Evolutionary conservation across 1,139 yeast genomes (phyloP).

Genomic region (Blastobotrys capitulatus): DNA sequence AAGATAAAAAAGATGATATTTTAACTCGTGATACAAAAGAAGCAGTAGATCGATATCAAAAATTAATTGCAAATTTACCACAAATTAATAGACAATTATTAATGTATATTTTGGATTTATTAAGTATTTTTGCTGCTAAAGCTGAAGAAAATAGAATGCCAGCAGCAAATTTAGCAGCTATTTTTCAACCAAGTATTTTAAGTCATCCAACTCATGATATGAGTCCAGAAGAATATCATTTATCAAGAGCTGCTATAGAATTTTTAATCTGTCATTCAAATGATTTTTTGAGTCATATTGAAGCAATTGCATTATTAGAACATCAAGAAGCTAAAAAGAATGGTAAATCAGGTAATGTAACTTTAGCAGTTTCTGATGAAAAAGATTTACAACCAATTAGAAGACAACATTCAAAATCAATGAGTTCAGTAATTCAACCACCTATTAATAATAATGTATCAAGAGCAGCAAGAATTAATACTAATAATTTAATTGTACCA

Average conservation of each 20-base stretch:
- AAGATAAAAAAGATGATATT: background rate
- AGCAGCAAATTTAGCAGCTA: slow-evolving; percentile 87
- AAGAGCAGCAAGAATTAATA: background rate
- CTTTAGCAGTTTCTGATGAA: background rate
- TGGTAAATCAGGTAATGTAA: slow-evolving; percentile 8
- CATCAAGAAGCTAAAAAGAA: slow-evolving; percentile 24
- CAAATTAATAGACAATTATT: slow-evolving; percentile 69
- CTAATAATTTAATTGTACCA: slow-evolving; percentile 7
- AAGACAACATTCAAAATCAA: slow-evolving; percentile 18
- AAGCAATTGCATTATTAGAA: slow-evolving; percentile 29
- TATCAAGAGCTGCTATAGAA: slow-evolving; percentile 82
- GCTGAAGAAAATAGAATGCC: slow-evolving; percentile 83
- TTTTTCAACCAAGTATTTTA: slow-evolving; percentile 90
- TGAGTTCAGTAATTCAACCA: slow-evolving; percentile 8
- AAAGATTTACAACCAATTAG: slow-evolving; percentile 6
- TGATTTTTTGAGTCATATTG: slow-evolving; percentile 57
- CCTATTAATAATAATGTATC: background rate
- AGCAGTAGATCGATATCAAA: slow-evolving; percentile 67
- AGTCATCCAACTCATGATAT: slow-evolving; percentile 91
- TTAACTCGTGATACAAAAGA: slow-evolving; percentile 49
- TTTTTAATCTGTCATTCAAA: slow-evolving; percentile 76
- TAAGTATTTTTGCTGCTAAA: slow-evolving; percentile 80
- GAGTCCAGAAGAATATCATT: slow-evolving; percentile 85
- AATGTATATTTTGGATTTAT: slow-evolving; percentile 80
- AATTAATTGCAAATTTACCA: slow-evolving; percentile 62